phyloP scores from a whole-genome alignment of 2,329 filamentous ascomycete species.

The Ophiostoma triangulosporum region DNA sequence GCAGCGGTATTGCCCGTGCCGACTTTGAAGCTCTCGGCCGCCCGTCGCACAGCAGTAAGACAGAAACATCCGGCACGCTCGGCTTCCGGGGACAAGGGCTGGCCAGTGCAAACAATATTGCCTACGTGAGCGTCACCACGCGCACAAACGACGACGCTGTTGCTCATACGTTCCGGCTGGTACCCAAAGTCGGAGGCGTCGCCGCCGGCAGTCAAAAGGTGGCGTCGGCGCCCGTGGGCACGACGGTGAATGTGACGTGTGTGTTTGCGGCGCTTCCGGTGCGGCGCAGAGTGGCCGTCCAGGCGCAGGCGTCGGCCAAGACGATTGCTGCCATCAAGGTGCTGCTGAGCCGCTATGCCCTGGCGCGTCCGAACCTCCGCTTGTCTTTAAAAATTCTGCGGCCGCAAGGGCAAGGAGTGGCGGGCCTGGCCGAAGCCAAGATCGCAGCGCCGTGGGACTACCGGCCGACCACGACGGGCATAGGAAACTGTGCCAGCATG shows the following conservation, averaged over 20 bases:
- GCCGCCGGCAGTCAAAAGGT: slow-evolving; percentile 19
- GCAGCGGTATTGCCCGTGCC: slow-evolving; percentile 50
- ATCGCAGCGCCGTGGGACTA: slow-evolving; percentile 47
- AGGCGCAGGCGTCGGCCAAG: slow-evolving; percentile 47
- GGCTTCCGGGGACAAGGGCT: slow-evolving; percentile 67
- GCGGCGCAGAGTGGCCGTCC: slow-evolving; percentile 43
- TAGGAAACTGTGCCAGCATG: slow-evolving; percentile 20
- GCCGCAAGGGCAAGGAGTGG: slow-evolving; percentile 10
- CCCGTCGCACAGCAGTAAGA: slow-evolving; percentile 60
- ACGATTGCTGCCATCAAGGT: slow-evolving; percentile 43
- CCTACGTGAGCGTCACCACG: slow-evolving; percentile 48
- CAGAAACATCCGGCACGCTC: slow-evolving; percentile 23
- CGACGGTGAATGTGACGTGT: slow-evolving; percentile 46
- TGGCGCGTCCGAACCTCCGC: slow-evolving; percentile 50
- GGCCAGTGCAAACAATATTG: slow-evolving; percentile 49
- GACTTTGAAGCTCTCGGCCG: slow-evolving; percentile 51
- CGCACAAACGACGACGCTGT: slow-evolving; percentile 46
- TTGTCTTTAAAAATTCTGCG: slow-evolving; percentile 47
- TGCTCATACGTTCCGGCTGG: slow-evolving; percentile 36
- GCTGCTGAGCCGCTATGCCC: slow-evolving; percentile 48
- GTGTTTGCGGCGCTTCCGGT: slow-evolving; percentile 51
- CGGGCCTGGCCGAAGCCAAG: not conserved
- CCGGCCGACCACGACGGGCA: slow-evolving; percentile 23
- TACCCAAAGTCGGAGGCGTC: slow-evolving; percentile 27
- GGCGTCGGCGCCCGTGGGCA: slow-evolving; percentile 48